Conservation (phyloP, 2,329 filamentous ascomycete genomes). For the Talaromyces sp. region DNA sequence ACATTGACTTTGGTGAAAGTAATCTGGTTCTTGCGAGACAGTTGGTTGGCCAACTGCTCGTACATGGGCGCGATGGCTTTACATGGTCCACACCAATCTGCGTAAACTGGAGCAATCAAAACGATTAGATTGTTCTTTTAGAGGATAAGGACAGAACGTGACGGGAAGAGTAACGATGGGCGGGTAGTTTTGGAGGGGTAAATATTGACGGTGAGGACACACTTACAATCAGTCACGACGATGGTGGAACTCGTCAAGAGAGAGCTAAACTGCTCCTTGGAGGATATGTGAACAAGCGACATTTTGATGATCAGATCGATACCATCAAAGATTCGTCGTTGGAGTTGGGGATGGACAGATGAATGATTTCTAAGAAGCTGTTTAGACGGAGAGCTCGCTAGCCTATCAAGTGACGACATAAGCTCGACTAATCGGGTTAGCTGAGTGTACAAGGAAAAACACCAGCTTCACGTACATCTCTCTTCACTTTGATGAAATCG, state of each 20-base stretch:
- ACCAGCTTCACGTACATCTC: not conserved
- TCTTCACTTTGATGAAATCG: not conserved
- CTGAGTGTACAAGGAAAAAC: not conserved
- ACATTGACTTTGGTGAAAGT: constrained; percentile 86
- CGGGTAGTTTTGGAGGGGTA: constrained; percentile 10
- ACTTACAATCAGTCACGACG: constrained; percentile 85
- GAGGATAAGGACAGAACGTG: not conserved
- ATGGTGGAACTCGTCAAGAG: constrained; percentile 70
- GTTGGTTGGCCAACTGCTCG: constrained; percentile 66
- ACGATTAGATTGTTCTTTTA: not conserved
- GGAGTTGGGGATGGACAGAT: not conserved
- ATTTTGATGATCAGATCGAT: constrained; percentile 22
- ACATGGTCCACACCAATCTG: constrained; percentile 82
- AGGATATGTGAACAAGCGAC: constrained; percentile 56
- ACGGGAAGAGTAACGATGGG: not conserved
- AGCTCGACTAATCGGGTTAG: constrained; percentile 4
- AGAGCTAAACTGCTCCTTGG: constrained; percentile 62
- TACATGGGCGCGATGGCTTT: constrained; percentile 79
- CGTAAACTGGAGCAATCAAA: constrained; percentile 63
- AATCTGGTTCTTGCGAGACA: constrained; percentile 68
- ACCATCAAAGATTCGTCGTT: constrained; percentile 1
- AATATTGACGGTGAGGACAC: not conserved
- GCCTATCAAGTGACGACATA: constrained; percentile 12
- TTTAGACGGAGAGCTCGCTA: not conserved
- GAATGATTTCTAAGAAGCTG: constrained; percentile 7